Evolutionary conservation across 257 asterid species (phyloP).

Genomic region (Przewalskia tangutica): DNA sequence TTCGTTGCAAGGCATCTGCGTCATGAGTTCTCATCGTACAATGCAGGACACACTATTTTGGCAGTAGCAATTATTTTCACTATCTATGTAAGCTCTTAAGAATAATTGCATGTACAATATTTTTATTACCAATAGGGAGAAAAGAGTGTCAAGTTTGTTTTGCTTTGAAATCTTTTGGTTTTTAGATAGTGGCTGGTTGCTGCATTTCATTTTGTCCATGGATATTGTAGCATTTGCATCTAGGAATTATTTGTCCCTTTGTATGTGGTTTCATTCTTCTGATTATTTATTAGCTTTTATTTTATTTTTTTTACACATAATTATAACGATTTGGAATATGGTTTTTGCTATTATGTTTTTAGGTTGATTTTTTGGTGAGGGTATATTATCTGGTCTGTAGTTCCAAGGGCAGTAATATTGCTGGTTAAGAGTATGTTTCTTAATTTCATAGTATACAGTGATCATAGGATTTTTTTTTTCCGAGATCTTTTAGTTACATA

Average conservation of each 20-base stretch:
- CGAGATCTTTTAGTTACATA: neutral
- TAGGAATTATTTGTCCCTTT: neutral
- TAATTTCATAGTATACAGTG: neutral
- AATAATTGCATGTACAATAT: neutral
- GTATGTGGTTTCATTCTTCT: neutral
- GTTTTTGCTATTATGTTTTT: neutral
- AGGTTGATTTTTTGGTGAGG: neutral
- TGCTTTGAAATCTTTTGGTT: neutral
- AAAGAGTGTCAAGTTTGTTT: neutral
- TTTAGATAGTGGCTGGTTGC: neutral
- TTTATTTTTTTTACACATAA: neutral
- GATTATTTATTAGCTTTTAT: neutral
- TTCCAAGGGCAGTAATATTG: neutral
- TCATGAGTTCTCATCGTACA: conserved; percentile 63
- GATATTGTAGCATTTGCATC: neutral
- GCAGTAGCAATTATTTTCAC: conserved; percentile 63
- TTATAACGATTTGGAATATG: neutral
- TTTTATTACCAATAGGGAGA: neutral
- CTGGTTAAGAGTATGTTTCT: neutral
- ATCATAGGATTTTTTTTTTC: neutral
- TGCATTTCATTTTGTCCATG: neutral
- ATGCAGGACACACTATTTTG: conserved; percentile 86
- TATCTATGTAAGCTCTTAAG: conserved; percentile 39
- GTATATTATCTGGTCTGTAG: neutral
- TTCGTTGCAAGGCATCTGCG: conserved; percentile 89